Base-by-base conservation (phyloP, 352 stramenopile genomes). In the Vaucheria bursata region DNA sequence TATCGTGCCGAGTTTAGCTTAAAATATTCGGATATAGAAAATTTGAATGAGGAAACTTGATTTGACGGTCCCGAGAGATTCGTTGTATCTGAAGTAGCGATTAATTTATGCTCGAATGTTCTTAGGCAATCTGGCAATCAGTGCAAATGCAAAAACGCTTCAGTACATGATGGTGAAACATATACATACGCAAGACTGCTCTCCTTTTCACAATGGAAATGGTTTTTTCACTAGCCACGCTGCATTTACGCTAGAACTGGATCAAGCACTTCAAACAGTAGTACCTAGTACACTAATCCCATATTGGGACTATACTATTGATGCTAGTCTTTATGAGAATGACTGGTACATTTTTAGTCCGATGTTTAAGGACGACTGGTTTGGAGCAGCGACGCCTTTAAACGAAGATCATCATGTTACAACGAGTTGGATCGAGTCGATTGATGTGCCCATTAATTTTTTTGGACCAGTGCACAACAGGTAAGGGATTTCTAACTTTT, bases 181-280 rank as follows among this genome's bases (percentile, higher is more conserved):
- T 5, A 3, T 36, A 12, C 12, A 4, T 3, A 65, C 45, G 25
- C 45, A 59, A 25, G 45, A 65, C 70, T 6, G 1, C 6, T 75
- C 70, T 33, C 70, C 70, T 52, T 70, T 75, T 1, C 35, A 75
- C 3, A 68, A 36, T 33, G 35, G 35, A 18, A 59, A 59, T 25
- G 45, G 45, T 25, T 3, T 49, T 75, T 1, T 79, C 31, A 35
- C 69, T 18, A 66, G 73, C 29, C 69, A 79, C 64, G 67, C 45
- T 45, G 68, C 45, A 50, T 38, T 79, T 36, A 72, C 67, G 52
- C 35, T 70, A 40, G 74, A 77, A 4, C 1, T 70, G 39, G 70
- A 79, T 39, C 69, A 79, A 5, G 67, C 50, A 0, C 31, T 74
- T 66, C 25, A 79, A 1, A 45, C 50, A 1, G 1, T 31, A 6